Percentiles rank a stretch among this genome's conserved stretches.
Evolutionary conservation across 2,329 filamentous ascomycete genomes (phyloP).

Genomic region (Aspergillus ibericus): DNA sequence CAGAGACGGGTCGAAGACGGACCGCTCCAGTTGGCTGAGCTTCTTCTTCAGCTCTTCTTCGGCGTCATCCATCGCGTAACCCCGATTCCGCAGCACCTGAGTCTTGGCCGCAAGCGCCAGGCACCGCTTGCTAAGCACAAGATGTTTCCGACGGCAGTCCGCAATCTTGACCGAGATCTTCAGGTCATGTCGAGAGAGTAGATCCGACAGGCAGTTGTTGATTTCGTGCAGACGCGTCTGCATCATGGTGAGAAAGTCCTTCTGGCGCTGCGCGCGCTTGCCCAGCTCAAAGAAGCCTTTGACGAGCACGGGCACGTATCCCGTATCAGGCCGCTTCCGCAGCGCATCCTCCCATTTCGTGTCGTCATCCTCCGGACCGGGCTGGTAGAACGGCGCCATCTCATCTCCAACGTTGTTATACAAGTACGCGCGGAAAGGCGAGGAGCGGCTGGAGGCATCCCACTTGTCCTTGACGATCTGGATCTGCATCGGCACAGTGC

Average conservation of each 20-base stretch:
- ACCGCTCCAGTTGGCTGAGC: conserved; percentile 57
- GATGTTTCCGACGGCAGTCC: conserved; percentile 60
- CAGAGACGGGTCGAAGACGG: conserved; percentile 61
- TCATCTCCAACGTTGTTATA: conserved; percentile 64
- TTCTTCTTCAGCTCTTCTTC: conserved; percentile 66
- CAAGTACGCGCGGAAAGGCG: conserved; percentile 61
- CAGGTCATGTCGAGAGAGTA: conserved; percentile 62
- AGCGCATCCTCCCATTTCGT: conserved; percentile 66
- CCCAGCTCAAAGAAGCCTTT: conserved; percentile 62
- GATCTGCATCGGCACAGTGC: conserved; percentile 62
- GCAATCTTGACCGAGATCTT: conserved; percentile 59
- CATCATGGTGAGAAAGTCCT: conserved; percentile 57
- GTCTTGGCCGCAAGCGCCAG: conserved; percentile 64
- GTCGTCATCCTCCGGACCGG: conserved; percentile 58
- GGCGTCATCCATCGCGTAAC: conserved; percentile 64
- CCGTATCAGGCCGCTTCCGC: conserved; percentile 57
- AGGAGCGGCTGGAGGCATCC: conserved; percentile 54
- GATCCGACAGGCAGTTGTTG: conserved; percentile 59
- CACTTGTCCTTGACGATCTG: conserved; percentile 62
- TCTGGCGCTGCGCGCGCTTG: conserved; percentile 58
- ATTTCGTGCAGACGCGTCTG: conserved; percentile 64
- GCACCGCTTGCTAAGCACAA: conserved; percentile 60
- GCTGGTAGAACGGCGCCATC: conserved; percentile 62
- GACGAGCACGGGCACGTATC: conserved; percentile 61
- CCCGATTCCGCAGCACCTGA: conserved; percentile 62